These are phyloP conservation scores for Actinomortierella ambigua DNA, from an alignment of 371 early-diverging fungal genomes.

Conservation along the genomic window DNA sequence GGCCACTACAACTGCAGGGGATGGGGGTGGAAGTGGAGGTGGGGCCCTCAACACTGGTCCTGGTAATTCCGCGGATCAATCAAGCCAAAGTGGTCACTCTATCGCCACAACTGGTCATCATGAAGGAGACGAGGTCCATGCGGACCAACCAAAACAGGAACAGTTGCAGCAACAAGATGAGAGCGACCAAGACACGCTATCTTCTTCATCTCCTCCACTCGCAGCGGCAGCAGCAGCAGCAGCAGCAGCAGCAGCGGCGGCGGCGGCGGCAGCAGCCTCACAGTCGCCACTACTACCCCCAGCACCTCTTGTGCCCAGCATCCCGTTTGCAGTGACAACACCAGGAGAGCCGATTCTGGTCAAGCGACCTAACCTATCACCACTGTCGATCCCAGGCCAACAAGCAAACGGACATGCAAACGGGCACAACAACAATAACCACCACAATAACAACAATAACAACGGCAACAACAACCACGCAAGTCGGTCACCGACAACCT, in stretches of 20 bases:
- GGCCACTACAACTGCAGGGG: no score
- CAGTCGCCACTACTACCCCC: constrained; percentile 5
- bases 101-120: no score
- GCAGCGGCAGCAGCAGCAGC: constrained; percentile 11
- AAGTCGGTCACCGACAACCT: constrained; percentile 19
- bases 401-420: no score
- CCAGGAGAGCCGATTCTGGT: constrained; percentile 43
- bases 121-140: no score
- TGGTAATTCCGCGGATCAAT: no score
- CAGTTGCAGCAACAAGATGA: neutral
- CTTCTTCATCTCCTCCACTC: constrained; percentile 24
- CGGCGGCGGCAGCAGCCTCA: neutral
- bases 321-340: constrained; percentile 38
- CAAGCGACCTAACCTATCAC: constrained; percentile 28
- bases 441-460: no score
- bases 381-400: constrained; percentile 20
- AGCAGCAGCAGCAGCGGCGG: constrained; percentile 1
- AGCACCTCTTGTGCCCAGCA: constrained; percentile 28
- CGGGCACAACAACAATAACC: no score
- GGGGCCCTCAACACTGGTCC: no score
- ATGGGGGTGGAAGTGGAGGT: no score
- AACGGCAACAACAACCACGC: no score
- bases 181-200: constrained; percentile 9
- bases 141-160: neutral
- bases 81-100: no score